Evolutionary conservation across 768 basidiomycete genomes (phyloP), one percentile per base, ranked within the genome.

Genomic region (Psilocybe azurescens): DNA sequence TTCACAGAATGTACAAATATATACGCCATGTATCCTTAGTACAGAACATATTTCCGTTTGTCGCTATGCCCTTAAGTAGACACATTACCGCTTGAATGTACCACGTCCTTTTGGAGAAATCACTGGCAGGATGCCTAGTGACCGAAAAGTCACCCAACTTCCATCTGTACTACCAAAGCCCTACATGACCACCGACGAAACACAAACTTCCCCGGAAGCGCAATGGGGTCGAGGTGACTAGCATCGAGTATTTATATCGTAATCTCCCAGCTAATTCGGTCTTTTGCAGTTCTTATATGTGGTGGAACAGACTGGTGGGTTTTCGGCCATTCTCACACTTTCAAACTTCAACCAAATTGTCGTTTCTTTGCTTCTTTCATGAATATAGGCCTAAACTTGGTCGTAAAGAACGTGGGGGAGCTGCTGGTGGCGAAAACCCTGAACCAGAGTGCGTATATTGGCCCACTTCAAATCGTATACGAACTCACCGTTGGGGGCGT

Each of bases 241-340:
- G 16, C 9, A 18, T 52, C 46, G 38, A 57, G 29, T 62, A 59
- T 57, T 62, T 55, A 63, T 65, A 65, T 62, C 38, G 29, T 55
- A 57, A 44, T 36, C 50, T 56, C 53, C 33, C 51, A 62, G 59
- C 69, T 73, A 59, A 72, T 65, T 60, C 50, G 60, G 51, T 62
- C 56, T 63, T 65, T 56, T 63, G 36, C 61, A 96, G 94, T 94
- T 44, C 75, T 94, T 66, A 88, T 95, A 66, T 91, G 89, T 69
- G 94, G 94, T 56, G 94, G 94, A 55, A 93, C 90, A 24, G 90
- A 93, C 76, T 95, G 94, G 93, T 95, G 72, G 72, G 87, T 80
- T 65, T 63, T 63, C 56, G 56, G 53, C n/a, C 55, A 61, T 74
- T 73, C 74, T 75, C 73, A 75, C 71, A 71, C 69, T 66, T 56